Base-by-base conservation (phyloP, 2,329 filamentous ascomycete species). In the Calonectria pauciramosa region DNA sequence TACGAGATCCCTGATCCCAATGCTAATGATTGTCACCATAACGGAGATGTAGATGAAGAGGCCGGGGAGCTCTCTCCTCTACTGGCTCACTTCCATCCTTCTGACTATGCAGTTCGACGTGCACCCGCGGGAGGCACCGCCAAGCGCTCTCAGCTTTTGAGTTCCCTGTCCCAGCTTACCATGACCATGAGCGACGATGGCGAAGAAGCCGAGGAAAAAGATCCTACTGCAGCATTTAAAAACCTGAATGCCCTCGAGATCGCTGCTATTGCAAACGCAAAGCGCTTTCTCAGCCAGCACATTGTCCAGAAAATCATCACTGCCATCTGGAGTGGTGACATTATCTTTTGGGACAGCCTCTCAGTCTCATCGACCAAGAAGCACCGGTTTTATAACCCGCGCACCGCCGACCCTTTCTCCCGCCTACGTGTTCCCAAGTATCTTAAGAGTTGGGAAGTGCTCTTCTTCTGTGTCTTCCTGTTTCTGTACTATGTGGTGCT, bases 181-280 rank as follows among this genome's bases (percentile, higher is more conserved):
- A 82, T 82, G 80, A 80, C 83, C 56, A 83, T 82, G 60, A 49
- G 41, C 23, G 79, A 79, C 30, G 83, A 84, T 52, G 86, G 86
- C 63, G 84, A 86, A 26, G 76, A 83, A 8, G 81, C 84, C 0
- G 87, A 88, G 4, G 88, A 90, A 5, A 88, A 91, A 10, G 91
- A 94, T 65, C 91, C 94, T 34, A 94, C 93, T 0, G 90, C 91
- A 0, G 91, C 93, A 1, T 98, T 98, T 82, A 92, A 92, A 44
- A 93, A 93, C 23, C 88, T 98, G 63, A 98, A 97, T 83, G 95
- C 95, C 2, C 89, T 99, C 20, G 95, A 98, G 82, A 96, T 98
- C 80, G 95, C 95, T 32, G 93, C 94, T 59, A 92, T 97, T 26
- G 93, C 93, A 16, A 90, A 94, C 73, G 94, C 95, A 36, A 98